Conservation (phyloP, 2,329 filamentous ascomycete genomes). For the Allantophomopsis lycopodina region DNA sequence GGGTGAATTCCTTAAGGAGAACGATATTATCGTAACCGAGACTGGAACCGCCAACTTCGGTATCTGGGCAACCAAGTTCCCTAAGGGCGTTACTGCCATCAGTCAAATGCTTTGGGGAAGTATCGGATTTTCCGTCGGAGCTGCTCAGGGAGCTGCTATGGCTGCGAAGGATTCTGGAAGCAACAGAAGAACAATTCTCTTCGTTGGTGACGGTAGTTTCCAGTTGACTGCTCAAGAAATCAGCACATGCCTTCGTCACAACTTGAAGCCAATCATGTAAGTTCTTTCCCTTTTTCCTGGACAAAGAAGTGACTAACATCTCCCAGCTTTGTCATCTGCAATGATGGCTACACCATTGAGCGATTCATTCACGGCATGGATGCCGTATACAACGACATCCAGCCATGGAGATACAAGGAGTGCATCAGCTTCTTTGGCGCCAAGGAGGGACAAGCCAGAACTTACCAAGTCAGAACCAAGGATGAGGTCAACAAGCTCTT, state of each 20-base stretch:
- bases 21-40: constrained; percentile 74
- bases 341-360: constrained; percentile 83
- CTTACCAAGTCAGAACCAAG: constrained; percentile 55
- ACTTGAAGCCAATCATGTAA: constrained; percentile 64
- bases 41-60: constrained; percentile 84
- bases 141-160: constrained; percentile 56
- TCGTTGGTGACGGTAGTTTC: constrained; percentile 81
- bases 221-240: constrained; percentile 77
- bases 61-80: constrained; percentile 76
- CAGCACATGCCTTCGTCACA: constrained; percentile 67
- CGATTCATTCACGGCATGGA: constrained; percentile 77
- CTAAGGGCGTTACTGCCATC: constrained; percentile 61
- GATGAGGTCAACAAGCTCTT: constrained; percentile 54
- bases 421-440: constrained; percentile 57
- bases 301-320: constrained; percentile 1
- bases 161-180: constrained; percentile 52
- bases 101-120: constrained; percentile 64
- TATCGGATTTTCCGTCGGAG: constrained; percentile 51
- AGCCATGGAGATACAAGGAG: constrained; percentile 59
- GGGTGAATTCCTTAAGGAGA: constrained; percentile 54
- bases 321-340: constrained; percentile 64
- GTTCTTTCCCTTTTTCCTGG: constrained; percentile 14
- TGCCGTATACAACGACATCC: constrained; percentile 69
- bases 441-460: constrained; percentile 38
- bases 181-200: constrained; percentile 59